Evolutionary conservation across 1,139 yeast genomes (phyloP).

Genomic region (Suhomyces chickasaworum): DNA sequence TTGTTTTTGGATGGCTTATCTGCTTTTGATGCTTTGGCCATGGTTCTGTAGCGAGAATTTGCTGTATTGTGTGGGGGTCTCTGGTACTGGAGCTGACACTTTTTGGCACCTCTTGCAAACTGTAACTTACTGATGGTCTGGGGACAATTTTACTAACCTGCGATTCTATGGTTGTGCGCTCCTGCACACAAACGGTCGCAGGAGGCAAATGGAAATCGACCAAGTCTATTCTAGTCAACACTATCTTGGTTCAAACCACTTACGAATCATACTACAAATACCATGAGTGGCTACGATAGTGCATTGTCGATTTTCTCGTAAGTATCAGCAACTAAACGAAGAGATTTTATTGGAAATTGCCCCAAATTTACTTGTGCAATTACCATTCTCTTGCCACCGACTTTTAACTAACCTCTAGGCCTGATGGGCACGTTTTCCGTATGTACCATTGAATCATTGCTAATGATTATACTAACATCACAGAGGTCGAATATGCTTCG

Average conservation of each 20-base stretch:
- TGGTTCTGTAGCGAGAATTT: neutral
- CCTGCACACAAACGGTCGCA: conserved; percentile 1
- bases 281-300: conserved; percentile 99
- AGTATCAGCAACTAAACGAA: conserved; percentile 29
- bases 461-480: conserved; percentile 30
- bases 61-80: too few relatives aligned
- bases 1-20: neutral
- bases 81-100: too few relatives aligned
- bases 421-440: conserved; percentile 98
- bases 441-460: conserved; percentile 28
- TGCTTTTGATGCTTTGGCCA: neutral
- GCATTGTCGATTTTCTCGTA: conserved; percentile 96
- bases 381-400: conserved; percentile 9
- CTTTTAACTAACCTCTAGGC: conserved; percentile 50
- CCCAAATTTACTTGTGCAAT: neutral
- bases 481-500: conserved; percentile 93
- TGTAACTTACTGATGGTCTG: neutral
- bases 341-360: neutral
- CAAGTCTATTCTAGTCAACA: neutral
- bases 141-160: neutral
- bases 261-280: conserved; percentile 3
- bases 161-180: too few relatives aligned
- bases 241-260: neutral
- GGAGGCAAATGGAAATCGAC: conserved; percentile 7
- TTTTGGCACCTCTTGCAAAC: too few relatives aligned